Percentiles rank a stretch among this genome's conserved stretches.
Conservation (phyloP, 2,329 filamentous ascomycete species). For the Cytospora chrysosperma region DNA sequence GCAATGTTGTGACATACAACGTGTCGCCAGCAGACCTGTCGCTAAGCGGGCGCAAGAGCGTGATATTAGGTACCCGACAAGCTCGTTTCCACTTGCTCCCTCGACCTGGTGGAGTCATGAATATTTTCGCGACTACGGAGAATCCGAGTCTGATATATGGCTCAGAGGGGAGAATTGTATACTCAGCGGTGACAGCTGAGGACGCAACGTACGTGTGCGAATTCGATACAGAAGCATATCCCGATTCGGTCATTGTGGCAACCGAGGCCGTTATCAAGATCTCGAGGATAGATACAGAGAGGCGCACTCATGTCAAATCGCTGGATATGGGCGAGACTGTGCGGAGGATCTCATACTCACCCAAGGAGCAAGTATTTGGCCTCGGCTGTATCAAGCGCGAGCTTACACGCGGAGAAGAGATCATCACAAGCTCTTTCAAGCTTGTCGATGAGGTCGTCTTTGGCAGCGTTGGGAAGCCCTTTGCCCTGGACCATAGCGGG, state of each 20-base stretch:
- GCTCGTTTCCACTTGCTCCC: conserved; percentile 79
- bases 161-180: conserved; percentile 81
- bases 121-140: conserved; percentile 90
- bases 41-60: conserved; percentile 73
- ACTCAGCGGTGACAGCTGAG: conserved; percentile 90
- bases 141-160: conserved; percentile 93
- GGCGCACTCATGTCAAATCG: conserved; percentile 84
- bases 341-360: conserved; percentile 81
- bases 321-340: conserved; percentile 79
- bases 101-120: conserved; percentile 64
- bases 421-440: conserved; percentile 76
- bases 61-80: conserved; percentile 82
- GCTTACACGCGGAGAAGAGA: conserved; percentile 68
- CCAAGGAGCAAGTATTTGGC: conserved; percentile 75
- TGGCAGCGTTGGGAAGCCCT: conserved; percentile 68
- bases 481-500: conserved; percentile 53
- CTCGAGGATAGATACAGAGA: conserved; percentile 75
- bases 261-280: conserved; percentile 76
- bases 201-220: conserved; percentile 78
- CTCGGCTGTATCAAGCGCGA: conserved; percentile 81
- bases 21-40: conserved; percentile 61
- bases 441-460: conserved; percentile 91
- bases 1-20: conserved; percentile 81
- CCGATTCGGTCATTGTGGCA: conserved; percentile 76
- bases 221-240: conserved; percentile 80